phyloP scores from a whole-genome alignment of 2,329 filamentous ascomycete species.

The Alternaria sp. region DNA sequence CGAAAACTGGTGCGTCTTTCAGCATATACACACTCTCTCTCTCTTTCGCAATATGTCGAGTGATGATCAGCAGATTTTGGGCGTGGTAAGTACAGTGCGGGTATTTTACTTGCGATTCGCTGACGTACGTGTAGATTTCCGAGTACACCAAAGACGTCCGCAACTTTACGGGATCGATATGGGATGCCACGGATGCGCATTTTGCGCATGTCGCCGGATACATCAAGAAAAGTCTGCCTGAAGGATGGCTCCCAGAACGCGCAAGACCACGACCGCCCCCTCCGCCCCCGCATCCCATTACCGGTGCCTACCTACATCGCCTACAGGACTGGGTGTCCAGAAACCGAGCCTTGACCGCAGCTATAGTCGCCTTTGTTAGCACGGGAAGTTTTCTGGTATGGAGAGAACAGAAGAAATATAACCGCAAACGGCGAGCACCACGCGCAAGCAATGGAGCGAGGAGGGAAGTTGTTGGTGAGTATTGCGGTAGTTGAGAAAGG shows the following conservation, averaged over 20 bases:
- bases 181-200: conserved; percentile 81
- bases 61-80: conserved; percentile 80
- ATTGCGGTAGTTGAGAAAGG: not conserved
- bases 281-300: conserved; percentile 54
- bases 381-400: conserved; percentile 68
- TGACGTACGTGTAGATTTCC: conserved; percentile 58
- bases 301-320: conserved; percentile 62
- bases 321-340: conserved; percentile 75
- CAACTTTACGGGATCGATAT: conserved; percentile 75
- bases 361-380: conserved; percentile 74
- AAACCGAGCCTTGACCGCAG: conserved; percentile 77
- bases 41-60: conserved; percentile 68
- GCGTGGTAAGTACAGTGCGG: conserved; percentile 67
- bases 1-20: too few species aligned
- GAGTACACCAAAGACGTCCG: conserved; percentile 72
- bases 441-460: conserved; percentile 84
- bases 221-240: conserved; percentile 73
- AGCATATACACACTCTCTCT: not conserved
- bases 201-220: conserved; percentile 78
- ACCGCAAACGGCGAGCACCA: conserved; percentile 76
- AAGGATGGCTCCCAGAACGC: conserved; percentile 76
- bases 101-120: conserved; percentile 9
- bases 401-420: conserved; percentile 67
- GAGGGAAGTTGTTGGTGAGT: conserved; percentile 75
- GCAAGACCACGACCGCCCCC: conserved; percentile 67